phyloP scores from a whole-genome alignment of 345 rosid genomes.

The Ailanthus altissimus region DNA sequence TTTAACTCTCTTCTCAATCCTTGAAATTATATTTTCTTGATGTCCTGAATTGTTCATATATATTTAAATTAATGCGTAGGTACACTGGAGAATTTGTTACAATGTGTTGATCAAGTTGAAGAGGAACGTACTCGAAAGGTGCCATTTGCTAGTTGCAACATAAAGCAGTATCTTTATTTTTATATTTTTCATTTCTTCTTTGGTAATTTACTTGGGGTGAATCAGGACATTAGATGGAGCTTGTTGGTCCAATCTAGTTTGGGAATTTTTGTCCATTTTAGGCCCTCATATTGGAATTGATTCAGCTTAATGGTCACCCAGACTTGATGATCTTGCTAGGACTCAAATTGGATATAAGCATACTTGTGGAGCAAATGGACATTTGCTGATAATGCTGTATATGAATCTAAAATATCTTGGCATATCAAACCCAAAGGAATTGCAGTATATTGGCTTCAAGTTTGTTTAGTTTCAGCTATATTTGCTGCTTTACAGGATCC shows the following conservation, averaged over 20 bases:
- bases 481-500: background rate
- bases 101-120: slow-evolving; percentile 66
- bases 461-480: background rate
- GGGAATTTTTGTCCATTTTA: too few species aligned
- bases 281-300: too few species aligned
- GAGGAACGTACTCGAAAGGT: slow-evolving; percentile 68
- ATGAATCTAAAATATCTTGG: background rate
- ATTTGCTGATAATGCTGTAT: background rate
- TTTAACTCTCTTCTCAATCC: slow-evolving; percentile 14
- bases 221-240: background rate
- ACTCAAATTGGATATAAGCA: slow-evolving; percentile 4
- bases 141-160: slow-evolving; percentile 8
- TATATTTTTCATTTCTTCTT: slow-evolving; percentile 7
- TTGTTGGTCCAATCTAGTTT: too few species aligned
- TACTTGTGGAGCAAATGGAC: background rate
- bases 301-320: too few species aligned
- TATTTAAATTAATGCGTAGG: slow-evolving; percentile 41
- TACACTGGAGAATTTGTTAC: slow-evolving; percentile 72
- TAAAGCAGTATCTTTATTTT: too few species aligned
- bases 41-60: slow-evolving; percentile 11
- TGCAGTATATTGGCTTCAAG: background rate
- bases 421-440: background rate
- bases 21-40: background rate
- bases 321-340: too few species aligned
- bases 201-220: background rate